Conservation (phyloP, 345 rosid species). For the Salix purpurea region DNA sequence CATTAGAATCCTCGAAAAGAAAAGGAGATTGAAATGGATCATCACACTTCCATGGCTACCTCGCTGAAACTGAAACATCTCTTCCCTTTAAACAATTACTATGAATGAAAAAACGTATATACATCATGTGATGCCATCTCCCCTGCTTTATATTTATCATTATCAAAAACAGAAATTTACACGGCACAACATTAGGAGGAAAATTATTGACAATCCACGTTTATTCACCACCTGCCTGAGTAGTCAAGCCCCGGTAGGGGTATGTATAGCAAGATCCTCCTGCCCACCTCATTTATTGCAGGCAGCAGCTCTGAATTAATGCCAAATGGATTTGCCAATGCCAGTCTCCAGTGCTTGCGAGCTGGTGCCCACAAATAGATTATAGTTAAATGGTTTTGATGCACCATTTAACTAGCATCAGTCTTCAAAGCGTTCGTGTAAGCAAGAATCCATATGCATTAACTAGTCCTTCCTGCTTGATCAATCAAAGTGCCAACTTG, state of each 20-base stretch:
- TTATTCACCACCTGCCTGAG: background rate
- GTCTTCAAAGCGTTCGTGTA: background rate
- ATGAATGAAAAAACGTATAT: background rate
- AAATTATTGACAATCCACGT: background rate
- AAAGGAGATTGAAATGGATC: background rate
- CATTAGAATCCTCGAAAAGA: background rate
- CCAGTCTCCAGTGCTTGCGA: background rate
- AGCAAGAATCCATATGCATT: background rate
- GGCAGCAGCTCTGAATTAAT: background rate
- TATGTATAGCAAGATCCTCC: background rate
- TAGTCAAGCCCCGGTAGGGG: background rate
- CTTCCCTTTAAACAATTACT: background rate
- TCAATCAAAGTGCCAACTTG: conserved; percentile 87
- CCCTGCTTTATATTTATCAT: background rate
- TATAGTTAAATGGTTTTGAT: background rate
- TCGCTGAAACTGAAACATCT: background rate
- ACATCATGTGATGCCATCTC: background rate
- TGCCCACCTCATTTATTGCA: background rate
- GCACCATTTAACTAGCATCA: background rate
- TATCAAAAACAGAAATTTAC: background rate
- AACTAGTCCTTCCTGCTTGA: conserved; percentile 14
- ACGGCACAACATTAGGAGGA: background rate
- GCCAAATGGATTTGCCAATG: background rate
- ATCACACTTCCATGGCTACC: background rate
- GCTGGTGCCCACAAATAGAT: background rate